phyloP scores from a whole-genome alignment of 352 stramenopile genomes.

The Albugo laibachii region DNA sequence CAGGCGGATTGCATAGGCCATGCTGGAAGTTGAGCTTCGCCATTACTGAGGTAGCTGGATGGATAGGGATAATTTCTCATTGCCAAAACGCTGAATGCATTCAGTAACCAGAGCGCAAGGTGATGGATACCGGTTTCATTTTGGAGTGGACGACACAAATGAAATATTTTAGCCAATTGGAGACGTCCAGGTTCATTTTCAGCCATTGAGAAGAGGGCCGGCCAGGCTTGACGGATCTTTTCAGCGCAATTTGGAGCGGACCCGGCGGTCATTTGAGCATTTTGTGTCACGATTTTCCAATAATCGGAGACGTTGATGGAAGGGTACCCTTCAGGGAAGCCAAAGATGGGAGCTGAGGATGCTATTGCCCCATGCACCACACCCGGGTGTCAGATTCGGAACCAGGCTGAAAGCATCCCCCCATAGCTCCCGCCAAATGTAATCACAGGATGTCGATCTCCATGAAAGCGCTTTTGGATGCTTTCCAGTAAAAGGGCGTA shows the following conservation, averaged over 20 bases:
- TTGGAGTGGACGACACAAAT: slow-evolving; percentile 36
- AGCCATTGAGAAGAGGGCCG: slow-evolving; percentile 46
- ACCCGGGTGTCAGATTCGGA: slow-evolving; percentile 90
- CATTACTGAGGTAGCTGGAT: slow-evolving; percentile 82
- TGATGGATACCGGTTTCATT: slow-evolving; percentile 21
- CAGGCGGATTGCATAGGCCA: slow-evolving; percentile 87
- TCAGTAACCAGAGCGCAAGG: slow-evolving; percentile 52
- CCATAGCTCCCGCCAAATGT: slow-evolving; percentile 91
- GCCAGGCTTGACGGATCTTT: slow-evolving; percentile 67
- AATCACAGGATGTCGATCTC: slow-evolving; percentile 73
- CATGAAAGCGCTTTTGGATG: slow-evolving; percentile 55
- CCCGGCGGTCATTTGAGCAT: slow-evolving; percentile 46
- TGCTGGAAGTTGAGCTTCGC: slow-evolving; percentile 48
- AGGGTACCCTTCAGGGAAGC: slow-evolving; percentile 46
- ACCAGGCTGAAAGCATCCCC: slow-evolving; percentile 89
- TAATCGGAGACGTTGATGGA: slow-evolving; percentile 52
- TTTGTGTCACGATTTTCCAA: slow-evolving; percentile 62
- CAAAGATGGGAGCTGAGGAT: slow-evolving; percentile 85
- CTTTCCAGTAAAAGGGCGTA: slow-evolving; percentile 79
- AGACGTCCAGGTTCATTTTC: slow-evolving; percentile 29
- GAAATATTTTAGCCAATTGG: slow-evolving; percentile 38
- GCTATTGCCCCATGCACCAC: slow-evolving; percentile 85
- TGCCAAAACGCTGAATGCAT: slow-evolving; percentile 84
- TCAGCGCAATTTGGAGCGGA: slow-evolving; percentile 53
- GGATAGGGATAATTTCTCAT: slow-evolving; percentile 93